These are phyloP conservation scores for Draba incana DNA, from an alignment of 345 rosid genomes.

Conservation along the genomic window DNA sequence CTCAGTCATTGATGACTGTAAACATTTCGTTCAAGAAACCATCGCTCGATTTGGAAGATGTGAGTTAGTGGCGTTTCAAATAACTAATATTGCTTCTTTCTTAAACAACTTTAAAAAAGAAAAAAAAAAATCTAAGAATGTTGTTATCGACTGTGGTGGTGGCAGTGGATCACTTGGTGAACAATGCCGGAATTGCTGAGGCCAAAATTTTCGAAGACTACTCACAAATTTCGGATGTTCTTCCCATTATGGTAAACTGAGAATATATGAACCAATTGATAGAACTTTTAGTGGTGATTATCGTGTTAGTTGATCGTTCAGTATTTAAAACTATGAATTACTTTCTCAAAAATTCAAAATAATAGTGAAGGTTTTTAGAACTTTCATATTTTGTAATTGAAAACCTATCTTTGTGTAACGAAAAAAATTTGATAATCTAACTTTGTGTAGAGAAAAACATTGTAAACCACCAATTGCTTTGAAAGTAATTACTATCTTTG, in stretches of 20 bases:
- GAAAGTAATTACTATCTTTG: too few relatives aligned
- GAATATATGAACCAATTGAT: neutral
- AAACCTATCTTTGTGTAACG: too few relatives aligned
- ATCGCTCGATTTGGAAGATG: slow-evolving; percentile 38
- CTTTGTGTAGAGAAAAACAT: too few relatives aligned
- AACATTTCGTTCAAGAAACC: slow-evolving; percentile 39
- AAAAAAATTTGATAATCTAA: too few relatives aligned
- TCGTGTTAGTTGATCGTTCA: neutral
- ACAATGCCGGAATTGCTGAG: slow-evolving; percentile 49
- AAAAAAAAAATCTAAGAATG: neutral
- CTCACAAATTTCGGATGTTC: slow-evolving; percentile 36
- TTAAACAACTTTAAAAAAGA: neutral
- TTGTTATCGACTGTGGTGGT: neutral
- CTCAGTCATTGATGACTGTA: slow-evolving; percentile 43
- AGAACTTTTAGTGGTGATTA: neutral
- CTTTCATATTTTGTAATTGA: too few relatives aligned
- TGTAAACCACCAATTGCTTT: too few relatives aligned
- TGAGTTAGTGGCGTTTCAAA: slow-evolving; percentile 3
- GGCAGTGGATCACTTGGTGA: slow-evolving; percentile 59
- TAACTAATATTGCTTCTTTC: neutral
- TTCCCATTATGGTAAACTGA: slow-evolving; percentile 40
- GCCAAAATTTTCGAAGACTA: slow-evolving; percentile 42
- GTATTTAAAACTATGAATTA: too few relatives aligned
- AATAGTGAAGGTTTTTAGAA: too few relatives aligned
- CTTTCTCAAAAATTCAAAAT: too few relatives aligned